Percentiles rank a stretch among this genome's conserved stretches.
Conservation (phyloP, 2,329 filamentous ascomycete species). For the Fusarium bulbicola region DNA sequence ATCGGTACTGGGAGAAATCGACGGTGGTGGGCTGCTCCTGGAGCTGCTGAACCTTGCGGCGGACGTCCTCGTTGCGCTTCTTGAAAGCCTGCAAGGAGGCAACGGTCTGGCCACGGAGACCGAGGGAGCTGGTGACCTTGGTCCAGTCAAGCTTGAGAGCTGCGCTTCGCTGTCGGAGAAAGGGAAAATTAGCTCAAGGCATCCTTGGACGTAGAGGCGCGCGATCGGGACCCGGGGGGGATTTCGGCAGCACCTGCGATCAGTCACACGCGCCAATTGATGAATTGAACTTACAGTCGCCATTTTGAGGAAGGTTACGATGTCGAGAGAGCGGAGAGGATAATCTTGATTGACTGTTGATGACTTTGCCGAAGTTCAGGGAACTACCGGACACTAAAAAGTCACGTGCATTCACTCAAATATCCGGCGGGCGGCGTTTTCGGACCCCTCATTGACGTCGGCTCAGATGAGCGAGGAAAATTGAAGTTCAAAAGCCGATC, state of each 20-base stretch:
- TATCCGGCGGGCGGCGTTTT: slow-evolving; percentile 26
- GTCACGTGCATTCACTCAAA: slow-evolving; percentile 46
- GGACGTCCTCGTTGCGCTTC: slow-evolving; percentile 99
- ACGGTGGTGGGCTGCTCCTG: slow-evolving; percentile 85
- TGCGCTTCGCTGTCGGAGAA: slow-evolving; percentile 81
- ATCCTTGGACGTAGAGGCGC: slow-evolving; percentile 32
- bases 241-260: slow-evolving; percentile 29
- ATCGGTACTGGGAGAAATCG: slow-evolving; percentile 95
- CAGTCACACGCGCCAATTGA: slow-evolving; percentile 42
- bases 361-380: slow-evolving; percentile 57
- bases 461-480: not conserved
- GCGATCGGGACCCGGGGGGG: slow-evolving; percentile 4
- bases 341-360: slow-evolving; percentile 57
- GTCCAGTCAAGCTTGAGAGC: slow-evolving; percentile 99
- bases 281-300: slow-evolving; percentile 68
- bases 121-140: slow-evolving; percentile 92
- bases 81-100: slow-evolving; percentile 95
- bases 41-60: slow-evolving; percentile 88
- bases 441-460: slow-evolving; percentile 38
- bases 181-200: slow-evolving; percentile 65
- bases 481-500: not conserved
- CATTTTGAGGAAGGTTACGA: slow-evolving; percentile 67
- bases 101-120: slow-evolving; percentile 94
- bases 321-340: slow-evolving; percentile 59
- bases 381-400: slow-evolving; percentile 40